Percentiles rank a stretch among this genome's conserved stretches.
Evolutionary conservation across 768 basidiomycete genomes (phyloP).

Genomic region (Coprinopsis strossmayeri): DNA sequence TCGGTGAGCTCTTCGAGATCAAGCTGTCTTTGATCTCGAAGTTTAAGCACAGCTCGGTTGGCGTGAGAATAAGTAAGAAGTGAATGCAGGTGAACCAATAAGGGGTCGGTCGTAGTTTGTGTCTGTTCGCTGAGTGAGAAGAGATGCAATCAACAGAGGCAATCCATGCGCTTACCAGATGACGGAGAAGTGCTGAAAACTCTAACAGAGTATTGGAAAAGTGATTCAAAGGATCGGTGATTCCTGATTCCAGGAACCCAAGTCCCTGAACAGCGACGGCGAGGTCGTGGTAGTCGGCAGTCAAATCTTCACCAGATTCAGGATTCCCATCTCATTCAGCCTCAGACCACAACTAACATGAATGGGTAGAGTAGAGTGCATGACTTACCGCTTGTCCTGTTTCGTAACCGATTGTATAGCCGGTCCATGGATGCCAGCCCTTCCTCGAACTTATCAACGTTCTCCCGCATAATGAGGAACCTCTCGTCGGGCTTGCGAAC

Average conservation of each 20-base stretch:
- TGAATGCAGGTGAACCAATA: conserved; percentile 85
- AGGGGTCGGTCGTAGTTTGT: conserved; percentile 86
- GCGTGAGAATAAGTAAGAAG: conserved; percentile 90
- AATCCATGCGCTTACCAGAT: conserved; percentile 53
- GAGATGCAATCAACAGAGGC: background rate
- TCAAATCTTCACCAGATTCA: conserved; percentile 88
- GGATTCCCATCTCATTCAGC: conserved; percentile 79
- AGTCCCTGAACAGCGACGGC: conserved; percentile 95
- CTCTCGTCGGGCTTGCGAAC: conserved; percentile 97
- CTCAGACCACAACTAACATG: conserved; percentile 49
- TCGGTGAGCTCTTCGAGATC: conserved; percentile 97
- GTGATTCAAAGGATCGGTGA: conserved; percentile 94
- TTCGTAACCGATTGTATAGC: conserved; percentile 70
- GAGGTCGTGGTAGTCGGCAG: conserved; percentile 94
- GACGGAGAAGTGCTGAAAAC: conserved; percentile 85
- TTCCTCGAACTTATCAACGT: conserved; percentile 95
- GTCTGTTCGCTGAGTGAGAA: conserved; percentile 43
- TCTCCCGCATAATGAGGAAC: conserved; percentile 87
- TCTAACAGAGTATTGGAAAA: conserved; percentile 95
- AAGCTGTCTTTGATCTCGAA: conserved; percentile 97
- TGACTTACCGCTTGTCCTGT: conserved; percentile 80
- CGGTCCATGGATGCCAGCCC: conserved; percentile 79
- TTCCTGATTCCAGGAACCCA: conserved; percentile 96
- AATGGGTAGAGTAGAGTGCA: conserved; percentile 18
- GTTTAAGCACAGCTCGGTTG: conserved; percentile 88